Evolutionary conservation across 306 rosid species (phyloP).

Genomic region (Casuarina equisetifolia): DNA sequence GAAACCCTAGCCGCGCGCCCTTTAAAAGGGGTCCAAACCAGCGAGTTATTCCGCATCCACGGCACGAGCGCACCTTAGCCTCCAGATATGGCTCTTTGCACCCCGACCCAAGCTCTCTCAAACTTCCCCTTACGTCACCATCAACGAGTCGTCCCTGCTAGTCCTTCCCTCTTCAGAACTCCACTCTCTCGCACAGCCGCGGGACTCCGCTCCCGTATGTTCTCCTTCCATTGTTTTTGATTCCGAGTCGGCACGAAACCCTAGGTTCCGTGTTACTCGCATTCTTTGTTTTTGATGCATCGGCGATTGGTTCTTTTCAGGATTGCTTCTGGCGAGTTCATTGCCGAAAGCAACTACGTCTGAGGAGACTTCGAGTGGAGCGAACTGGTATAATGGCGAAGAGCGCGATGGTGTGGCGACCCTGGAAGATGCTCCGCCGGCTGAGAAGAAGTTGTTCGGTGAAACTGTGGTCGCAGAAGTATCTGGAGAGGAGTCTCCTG

Average conservation of each 20-base stretch:
- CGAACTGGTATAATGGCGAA: constrained; percentile 17
- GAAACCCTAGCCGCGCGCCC: constrained; percentile 19
- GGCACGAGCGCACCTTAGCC: not conserved
- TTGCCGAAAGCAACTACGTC: constrained; percentile 27
- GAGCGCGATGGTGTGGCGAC: constrained; percentile 21
- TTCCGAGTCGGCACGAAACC: constrained; percentile 3
- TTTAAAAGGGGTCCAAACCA: not conserved
- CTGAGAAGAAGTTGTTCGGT: constrained; percentile 18
- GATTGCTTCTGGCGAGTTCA: constrained; percentile 10
- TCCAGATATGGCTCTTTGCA: constrained; percentile 28
- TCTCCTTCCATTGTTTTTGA: constrained; percentile 17
- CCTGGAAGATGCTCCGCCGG: constrained; percentile 26
- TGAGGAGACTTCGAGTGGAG: constrained; percentile 36
- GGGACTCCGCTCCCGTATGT: constrained; percentile 35
- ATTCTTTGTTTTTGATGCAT: not conserved
- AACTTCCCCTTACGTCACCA: not conserved
- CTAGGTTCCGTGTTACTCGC: not conserved
- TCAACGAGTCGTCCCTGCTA: constrained; percentile 2
- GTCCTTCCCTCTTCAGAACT: constrained; percentile 13
- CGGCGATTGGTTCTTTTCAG: constrained; percentile 18
- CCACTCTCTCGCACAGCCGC: not conserved
- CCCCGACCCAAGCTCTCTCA: constrained; percentile 24
- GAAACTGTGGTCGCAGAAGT: constrained; percentile 27
- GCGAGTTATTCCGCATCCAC: not conserved
- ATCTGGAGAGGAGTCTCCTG: constrained; percentile 33